Evolutionary conservation across 192 early-diverging fungal species (phyloP).

Genomic region (Coemansia erecta): DNA sequence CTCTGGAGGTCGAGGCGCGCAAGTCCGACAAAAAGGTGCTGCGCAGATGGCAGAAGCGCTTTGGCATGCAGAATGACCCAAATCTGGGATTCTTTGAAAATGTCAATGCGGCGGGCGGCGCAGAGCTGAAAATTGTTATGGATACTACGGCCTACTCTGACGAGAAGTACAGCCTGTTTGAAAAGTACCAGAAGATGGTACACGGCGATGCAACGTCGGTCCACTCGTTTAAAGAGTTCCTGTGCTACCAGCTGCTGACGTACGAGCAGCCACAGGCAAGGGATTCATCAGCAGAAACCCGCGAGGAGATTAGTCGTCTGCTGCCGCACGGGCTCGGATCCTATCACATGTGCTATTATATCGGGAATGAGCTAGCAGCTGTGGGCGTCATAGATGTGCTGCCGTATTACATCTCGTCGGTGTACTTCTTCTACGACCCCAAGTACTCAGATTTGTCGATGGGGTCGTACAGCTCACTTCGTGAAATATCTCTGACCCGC

Average conservation of each 20-base stretch:
- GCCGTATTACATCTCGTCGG: slow-evolving; percentile 83
- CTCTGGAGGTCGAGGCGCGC: slow-evolving; percentile 13
- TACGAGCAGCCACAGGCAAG: too few relatives aligned
- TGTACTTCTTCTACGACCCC: slow-evolving; percentile 95
- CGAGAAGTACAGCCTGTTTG: slow-evolving; percentile 75
- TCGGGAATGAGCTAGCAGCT: slow-evolving; percentile 78
- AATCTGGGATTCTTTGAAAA: neutral
- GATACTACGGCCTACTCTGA: slow-evolving; percentile 67
- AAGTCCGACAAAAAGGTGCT: slow-evolving; percentile 26
- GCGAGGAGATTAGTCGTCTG: neutral
- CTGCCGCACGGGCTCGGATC: slow-evolving; percentile 61
- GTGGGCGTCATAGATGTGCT: slow-evolving; percentile 93
- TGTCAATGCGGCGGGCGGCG: neutral
- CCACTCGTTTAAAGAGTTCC: slow-evolving; percentile 60
- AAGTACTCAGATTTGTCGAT: slow-evolving; percentile 70
- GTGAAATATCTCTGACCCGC: slow-evolving; percentile 72
- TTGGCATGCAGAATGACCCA: neutral
- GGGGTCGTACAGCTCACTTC: slow-evolving; percentile 83
- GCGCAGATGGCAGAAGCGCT: slow-evolving; percentile 23
- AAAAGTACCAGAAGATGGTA: slow-evolving; percentile 77
- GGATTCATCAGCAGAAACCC: too few relatives aligned
- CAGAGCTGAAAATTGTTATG: slow-evolving; percentile 15
- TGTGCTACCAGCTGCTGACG: slow-evolving; percentile 50
- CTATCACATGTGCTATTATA: slow-evolving; percentile 91
- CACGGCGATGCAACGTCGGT: slow-evolving; percentile 74